Evolutionary conservation across 208 protist species (phyloP), one percentile per base, ranked within the genome.

Genomic region (Leishmania gerbilli): DNA sequence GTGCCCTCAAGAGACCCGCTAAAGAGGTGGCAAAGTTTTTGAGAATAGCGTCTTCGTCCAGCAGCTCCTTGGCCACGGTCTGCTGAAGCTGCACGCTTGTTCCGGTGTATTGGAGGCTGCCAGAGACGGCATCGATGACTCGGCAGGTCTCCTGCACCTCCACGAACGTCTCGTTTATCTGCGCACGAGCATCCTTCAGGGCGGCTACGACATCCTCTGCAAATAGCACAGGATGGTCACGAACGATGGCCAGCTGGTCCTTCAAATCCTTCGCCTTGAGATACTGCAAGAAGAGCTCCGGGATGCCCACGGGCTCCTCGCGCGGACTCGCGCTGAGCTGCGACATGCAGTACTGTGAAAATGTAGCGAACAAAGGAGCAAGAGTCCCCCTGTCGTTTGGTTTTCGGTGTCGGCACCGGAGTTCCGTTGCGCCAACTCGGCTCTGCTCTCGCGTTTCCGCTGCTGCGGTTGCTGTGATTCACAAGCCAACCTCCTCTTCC

Each of bases 1-100:
- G 56, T 34, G 62, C 82, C 17, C 21, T 64, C 42, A 90, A 58
- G 21, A 89, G 72, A 9, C 60, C 15, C 40, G 84, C 81, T n/a
- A 96, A 79, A 9, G 82, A 71, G 47, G 80, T 69, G 5, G 89
- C 84, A 81, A 96, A 96, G 67, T 82, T 86, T 4, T 79, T 72
- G 31, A 93, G 78, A 34, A 94, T 79, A 19, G 74, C 69, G n/a
- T 88, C 79, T 21, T 91, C 88, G 19, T 93, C 89, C 37, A 86
- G 83, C n/a, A 95, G 79, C 34, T 75, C 69, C 60, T 81, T 60
- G 60, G 76, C 74, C 75, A 93, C 90, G 55, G 42, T 67, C 0
- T 78, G 64, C 45, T 90, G 89, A 9, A 96, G 74, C 31, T 76
- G 65, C 3, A 85, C 79, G 0, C 75, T 53, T 3, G 76, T 76